Evolutionary conservation across 768 basidiomycete species (phyloP).

Genomic region (Symmetrospora coprosmae): DNA sequence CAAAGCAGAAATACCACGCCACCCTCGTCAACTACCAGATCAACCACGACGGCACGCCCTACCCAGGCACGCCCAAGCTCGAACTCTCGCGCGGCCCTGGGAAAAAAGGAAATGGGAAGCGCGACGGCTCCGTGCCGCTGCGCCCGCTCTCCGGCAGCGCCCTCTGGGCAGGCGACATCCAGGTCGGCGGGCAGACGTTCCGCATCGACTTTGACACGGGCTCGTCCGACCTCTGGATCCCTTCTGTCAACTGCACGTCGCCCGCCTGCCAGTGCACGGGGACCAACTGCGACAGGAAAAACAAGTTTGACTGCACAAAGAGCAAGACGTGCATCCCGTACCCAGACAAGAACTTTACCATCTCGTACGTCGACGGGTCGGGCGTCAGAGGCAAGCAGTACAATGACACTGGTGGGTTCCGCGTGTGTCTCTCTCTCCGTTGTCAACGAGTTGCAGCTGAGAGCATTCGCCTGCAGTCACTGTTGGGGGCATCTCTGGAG

Average conservation of each 20-base stretch:
- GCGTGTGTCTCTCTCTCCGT: not conserved
- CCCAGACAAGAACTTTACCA: conserved; percentile 36
- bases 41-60: not conserved
- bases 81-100: not conserved
- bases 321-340: not conserved
- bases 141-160: not conserved
- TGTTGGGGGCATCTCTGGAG: conserved; percentile 41
- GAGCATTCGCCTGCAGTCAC: not conserved
- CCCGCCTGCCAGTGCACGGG: conserved; percentile 32
- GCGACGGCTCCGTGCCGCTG: not conserved
- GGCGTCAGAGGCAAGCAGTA: conserved; percentile 42
- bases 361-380: conserved; percentile 45
- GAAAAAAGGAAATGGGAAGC: conserved; percentile 1
- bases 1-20: conserved; percentile 10
- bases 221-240: conserved; percentile 29
- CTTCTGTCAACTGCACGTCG: conserved; percentile 24
- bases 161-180: conserved; percentile 41
- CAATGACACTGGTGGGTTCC: conserved; percentile 41
- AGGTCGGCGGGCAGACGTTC: conserved; percentile 40
- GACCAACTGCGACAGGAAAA: not conserved
- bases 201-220: conserved; percentile 41
- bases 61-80: not conserved
- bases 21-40: not conserved
- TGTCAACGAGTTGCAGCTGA: not conserved
- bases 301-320: not conserved